phyloP scores from a whole-genome alignment of 2,329 filamentous ascomycete genomes.

The Herpotrichia juniperi region DNA sequence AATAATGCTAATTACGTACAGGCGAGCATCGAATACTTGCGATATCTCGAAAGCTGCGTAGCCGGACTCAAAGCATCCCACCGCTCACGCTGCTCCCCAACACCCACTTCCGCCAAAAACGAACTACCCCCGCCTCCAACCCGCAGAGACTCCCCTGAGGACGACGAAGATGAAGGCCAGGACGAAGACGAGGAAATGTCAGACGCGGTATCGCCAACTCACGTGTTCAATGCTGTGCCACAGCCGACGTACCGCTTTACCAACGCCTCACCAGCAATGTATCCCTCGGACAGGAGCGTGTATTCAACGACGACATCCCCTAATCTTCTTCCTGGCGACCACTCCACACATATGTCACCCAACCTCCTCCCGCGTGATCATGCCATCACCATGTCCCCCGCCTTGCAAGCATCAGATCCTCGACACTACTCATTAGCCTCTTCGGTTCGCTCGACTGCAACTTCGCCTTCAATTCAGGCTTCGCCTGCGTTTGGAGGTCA shows the following conservation, averaged over 20 bases:
- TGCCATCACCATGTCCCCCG: constrained; percentile 50
- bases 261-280: constrained; percentile 41
- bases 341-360: constrained; percentile 52
- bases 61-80: constrained; percentile 69
- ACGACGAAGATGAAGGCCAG: constrained; percentile 53
- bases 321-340: constrained; percentile 47
- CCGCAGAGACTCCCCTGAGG: constrained; percentile 28
- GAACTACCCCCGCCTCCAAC: constrained; percentile 27
- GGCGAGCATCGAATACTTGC: constrained; percentile 96
- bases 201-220: constrained; percentile 40
- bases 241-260: constrained; percentile 32
- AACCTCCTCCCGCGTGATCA: constrained; percentile 28
- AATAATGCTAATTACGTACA: constrained; percentile 45
- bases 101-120: constrained; percentile 31
- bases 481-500: constrained; percentile 52
- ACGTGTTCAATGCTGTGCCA: constrained; percentile 15
- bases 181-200: constrained; percentile 57
- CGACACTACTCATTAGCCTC: constrained; percentile 54
- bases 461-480: constrained; percentile 41
- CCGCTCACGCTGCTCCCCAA: constrained; percentile 33
- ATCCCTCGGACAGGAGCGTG: constrained; percentile 45
- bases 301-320: constrained; percentile 50
- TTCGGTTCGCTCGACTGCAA: constrained; percentile 43
- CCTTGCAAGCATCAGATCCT: constrained; percentile 50
- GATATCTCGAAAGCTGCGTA: constrained; percentile 90